A percentile compares a stretch with the other conserved stretches of the same genome.
phyloP scores from a whole-genome alignment of 176 grass and related monocot genomes.

The Thinopyrum elongatum region DNA sequence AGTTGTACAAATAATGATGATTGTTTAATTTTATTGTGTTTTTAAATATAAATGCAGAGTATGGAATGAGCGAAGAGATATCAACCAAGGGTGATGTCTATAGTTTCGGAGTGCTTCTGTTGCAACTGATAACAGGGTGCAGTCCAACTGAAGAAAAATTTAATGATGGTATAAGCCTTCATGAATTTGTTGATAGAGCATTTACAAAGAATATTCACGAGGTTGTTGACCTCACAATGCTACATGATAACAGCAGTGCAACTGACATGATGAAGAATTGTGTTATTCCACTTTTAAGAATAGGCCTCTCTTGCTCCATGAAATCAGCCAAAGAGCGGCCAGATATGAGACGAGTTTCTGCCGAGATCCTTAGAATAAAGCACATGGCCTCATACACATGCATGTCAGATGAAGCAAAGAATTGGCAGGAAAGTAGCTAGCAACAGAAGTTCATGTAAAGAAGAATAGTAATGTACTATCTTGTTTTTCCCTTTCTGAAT shows the following conservation, averaged over 20 bases:
- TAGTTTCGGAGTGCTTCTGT: constrained; percentile 34
- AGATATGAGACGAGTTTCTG: constrained; percentile 31
- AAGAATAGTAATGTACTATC: neutral
- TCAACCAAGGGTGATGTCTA: constrained; percentile 34
- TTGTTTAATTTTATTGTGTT: neutral
- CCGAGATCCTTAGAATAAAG: constrained; percentile 28
- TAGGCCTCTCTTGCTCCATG: constrained; percentile 36
- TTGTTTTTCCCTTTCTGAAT: neutral
- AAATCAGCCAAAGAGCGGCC: constrained; percentile 9
- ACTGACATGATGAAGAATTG: neutral
- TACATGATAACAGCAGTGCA: neutral
- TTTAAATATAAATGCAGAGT: constrained; percentile 29
- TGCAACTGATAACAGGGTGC: constrained; percentile 20
- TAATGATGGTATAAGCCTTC: neutral
- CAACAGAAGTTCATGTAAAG: neutral
- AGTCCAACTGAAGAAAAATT: constrained; percentile 7
- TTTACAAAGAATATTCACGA: neutral
- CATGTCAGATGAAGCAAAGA: neutral
- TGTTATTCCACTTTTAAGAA: constrained; percentile 31
- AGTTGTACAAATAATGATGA: neutral
- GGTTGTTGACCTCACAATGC: neutral
- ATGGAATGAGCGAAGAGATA: constrained; percentile 4
- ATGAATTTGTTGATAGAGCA: neutral
- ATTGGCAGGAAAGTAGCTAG: neutral
- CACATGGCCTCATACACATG: constrained; percentile 13